Base-by-base conservation (phyloP, 2,329 filamentous ascomycete species). In the Sporothrix humicola region DNA sequence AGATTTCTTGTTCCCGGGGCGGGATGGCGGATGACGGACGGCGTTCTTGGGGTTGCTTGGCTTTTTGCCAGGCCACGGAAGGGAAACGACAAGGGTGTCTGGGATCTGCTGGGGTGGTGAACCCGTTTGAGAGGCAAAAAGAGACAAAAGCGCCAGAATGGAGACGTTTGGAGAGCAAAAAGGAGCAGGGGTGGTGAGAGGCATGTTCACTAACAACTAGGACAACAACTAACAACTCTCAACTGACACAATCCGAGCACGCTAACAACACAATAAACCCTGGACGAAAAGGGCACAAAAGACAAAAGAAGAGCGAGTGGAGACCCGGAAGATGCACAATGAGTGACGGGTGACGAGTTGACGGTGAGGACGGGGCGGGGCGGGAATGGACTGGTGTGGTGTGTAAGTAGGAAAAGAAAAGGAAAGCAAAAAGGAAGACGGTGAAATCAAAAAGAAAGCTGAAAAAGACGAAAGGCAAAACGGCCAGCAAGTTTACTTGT, bases 281-380 rank as follows among this genome's bases (percentile, higher is more conserved):
- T 37, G 31, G 31, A 37, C 31, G 31, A 37, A 37, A 37, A 37
- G 31, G 31, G 31, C 31, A 7, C 7, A 37, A 37, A 37, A 37
- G 31, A 37, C 31, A 37, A 59, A 59, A 59, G 26, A 13, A 37
- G 56, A 59, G 56, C 56, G 26, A 37, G 56, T 59, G 56, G 56
- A 26, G 20, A 56, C 52, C 31, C 31, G 7, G 31, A 37, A 37
- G 31, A 37, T 37, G 7, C 31, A 37, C 31, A 37, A 37, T 37
- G 31, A 50, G 46, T 52, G 50, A 52, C 12, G 48, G 50, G 13
- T 52, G 50, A 52, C 31, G 31, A 37, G 31, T 37, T 48, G 52
- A 20, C 17, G 52, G 15, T 7, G 52, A 20, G 23, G 54, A 58
- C 3, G 23, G 54, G 54, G 54, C 20, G 10, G 15, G 59, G 37